Conservation (phyloP, 768 basidiomycete genomes). For the Mrakia gelida region DNA sequence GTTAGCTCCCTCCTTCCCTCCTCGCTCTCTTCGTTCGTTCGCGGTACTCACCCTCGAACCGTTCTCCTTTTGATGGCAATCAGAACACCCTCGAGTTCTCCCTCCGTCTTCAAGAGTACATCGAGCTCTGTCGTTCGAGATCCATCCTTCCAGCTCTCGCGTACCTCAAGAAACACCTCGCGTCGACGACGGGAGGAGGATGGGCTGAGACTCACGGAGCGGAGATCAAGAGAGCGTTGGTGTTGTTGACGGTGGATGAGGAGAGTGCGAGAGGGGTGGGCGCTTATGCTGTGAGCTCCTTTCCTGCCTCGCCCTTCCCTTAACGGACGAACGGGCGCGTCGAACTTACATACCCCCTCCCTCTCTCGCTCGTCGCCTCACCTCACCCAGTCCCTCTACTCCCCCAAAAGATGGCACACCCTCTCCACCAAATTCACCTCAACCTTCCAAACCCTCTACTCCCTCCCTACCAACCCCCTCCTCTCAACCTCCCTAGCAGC, state of each 20-base stretch:
- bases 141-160: slow-evolving; percentile 71
- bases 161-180: slow-evolving; percentile 75
- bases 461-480: slow-evolving; percentile 78
- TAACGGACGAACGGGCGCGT: too few species aligned
- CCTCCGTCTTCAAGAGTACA: slow-evolving; percentile 90
- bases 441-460: slow-evolving; percentile 81
- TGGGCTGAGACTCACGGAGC: slow-evolving; percentile 72
- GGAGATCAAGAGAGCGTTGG: slow-evolving; percentile 72
- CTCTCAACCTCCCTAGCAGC: slow-evolving; percentile 84
- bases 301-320: neutral
- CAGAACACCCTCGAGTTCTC: slow-evolving; percentile 96
- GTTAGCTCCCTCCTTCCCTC: slow-evolving; percentile 46
- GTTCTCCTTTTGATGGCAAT: neutral
- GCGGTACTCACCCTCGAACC: neutral
- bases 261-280: slow-evolving; percentile 58
- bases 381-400: slow-evolving; percentile 67
- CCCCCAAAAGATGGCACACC: slow-evolving; percentile 66
- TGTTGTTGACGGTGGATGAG: slow-evolving; percentile 63
- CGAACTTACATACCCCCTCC: neutral
- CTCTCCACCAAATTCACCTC: slow-evolving; percentile 75
- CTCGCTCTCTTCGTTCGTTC: too few species aligned
- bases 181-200: slow-evolving; percentile 41
- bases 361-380: neutral
- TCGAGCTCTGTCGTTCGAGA: slow-evolving; percentile 73
- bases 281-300: slow-evolving; percentile 65